Evolutionary conservation across 2,329 filamentous ascomycete species (phyloP).

Genomic region (Chlorencoelia australis): DNA sequence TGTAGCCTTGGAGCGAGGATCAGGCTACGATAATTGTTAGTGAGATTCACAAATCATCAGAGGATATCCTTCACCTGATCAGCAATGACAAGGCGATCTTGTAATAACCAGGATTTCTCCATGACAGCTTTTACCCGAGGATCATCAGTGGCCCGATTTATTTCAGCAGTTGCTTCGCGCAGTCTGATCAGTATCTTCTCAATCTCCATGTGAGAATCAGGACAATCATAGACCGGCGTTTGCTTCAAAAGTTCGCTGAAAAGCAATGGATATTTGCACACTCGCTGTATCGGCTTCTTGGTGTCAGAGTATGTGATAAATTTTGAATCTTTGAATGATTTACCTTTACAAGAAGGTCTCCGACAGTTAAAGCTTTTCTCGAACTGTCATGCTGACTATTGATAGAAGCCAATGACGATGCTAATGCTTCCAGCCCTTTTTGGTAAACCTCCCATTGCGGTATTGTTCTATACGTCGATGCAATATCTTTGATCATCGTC

Average conservation of each 20-base stretch:
- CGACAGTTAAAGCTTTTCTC: conserved; percentile 70
- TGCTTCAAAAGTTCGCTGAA: conserved; percentile 75
- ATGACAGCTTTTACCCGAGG: conserved; percentile 57
- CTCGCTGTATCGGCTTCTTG: conserved; percentile 72
- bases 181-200: conserved; percentile 62
- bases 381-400: conserved; percentile 51
- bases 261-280: conserved; percentile 83
- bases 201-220: conserved; percentile 70
- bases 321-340: background rate
- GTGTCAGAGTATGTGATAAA: conserved; percentile 5
- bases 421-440: conserved; percentile 73
- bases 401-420: conserved; percentile 62
- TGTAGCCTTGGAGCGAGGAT: conserved; percentile 47
- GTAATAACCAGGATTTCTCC: conserved; percentile 75
- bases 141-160: conserved; percentile 79
- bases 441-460: conserved; percentile 73
- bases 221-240: conserved; percentile 78
- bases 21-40: conserved; percentile 26
- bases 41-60: background rate
- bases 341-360: conserved; percentile 86
- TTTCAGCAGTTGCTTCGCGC: conserved; percentile 64
- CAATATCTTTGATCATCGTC: conserved; percentile 69
- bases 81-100: conserved; percentile 69
- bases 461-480: conserved; percentile 55
- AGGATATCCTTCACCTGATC: conserved; percentile 45